phyloP scores from a whole-genome alignment of 2,329 filamentous ascomycete species.

The Xylariales sp. region DNA sequence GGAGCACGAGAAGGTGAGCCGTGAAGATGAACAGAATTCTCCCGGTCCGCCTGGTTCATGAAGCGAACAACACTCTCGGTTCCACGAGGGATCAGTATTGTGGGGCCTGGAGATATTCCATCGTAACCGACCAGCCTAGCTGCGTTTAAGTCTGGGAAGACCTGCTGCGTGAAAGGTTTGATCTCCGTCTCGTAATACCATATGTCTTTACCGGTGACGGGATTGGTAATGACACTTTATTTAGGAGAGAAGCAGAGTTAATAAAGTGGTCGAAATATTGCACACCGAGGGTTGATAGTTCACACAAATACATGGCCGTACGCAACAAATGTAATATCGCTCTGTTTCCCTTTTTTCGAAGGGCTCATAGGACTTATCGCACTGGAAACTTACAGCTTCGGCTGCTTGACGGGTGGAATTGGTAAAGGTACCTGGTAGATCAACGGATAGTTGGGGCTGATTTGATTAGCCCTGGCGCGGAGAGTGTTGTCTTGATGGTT shows the following conservation, averaged over 20 bases:
- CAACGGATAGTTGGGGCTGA: slow-evolving; percentile 30
- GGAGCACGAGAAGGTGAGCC: slow-evolving; percentile 38
- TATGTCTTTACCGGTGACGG: slow-evolving; percentile 27
- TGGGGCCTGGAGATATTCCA: slow-evolving; percentile 50
- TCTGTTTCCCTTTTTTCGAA: not conserved
- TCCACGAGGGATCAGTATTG: slow-evolving; percentile 42
- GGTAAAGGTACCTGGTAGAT: slow-evolving; percentile 37
- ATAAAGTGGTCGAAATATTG: not conserved
- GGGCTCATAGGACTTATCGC: slow-evolving; percentile 1
- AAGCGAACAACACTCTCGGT: slow-evolving; percentile 50
- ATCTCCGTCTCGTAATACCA: slow-evolving; percentile 32
- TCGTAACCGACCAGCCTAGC: slow-evolving; percentile 43
- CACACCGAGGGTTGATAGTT: not conserved
- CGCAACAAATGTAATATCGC: not conserved
- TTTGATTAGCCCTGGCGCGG: too few species aligned
- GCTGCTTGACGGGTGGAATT: slow-evolving; percentile 36
- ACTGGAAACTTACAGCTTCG: slow-evolving; percentile 31
- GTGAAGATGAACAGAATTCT: slow-evolving; percentile 49
- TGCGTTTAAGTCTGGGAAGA: slow-evolving; percentile 29
- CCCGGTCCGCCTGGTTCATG: slow-evolving; percentile 40
- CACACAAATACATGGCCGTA: too few species aligned
- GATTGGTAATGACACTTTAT: slow-evolving; percentile 30
- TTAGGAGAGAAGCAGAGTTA: too few species aligned
- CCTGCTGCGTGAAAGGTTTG: slow-evolving; percentile 24
- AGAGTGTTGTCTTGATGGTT: too few species aligned